Conservation (phyloP, 2,329 filamentous ascomycete species). For the Chaetothyriales sp. region DNA sequence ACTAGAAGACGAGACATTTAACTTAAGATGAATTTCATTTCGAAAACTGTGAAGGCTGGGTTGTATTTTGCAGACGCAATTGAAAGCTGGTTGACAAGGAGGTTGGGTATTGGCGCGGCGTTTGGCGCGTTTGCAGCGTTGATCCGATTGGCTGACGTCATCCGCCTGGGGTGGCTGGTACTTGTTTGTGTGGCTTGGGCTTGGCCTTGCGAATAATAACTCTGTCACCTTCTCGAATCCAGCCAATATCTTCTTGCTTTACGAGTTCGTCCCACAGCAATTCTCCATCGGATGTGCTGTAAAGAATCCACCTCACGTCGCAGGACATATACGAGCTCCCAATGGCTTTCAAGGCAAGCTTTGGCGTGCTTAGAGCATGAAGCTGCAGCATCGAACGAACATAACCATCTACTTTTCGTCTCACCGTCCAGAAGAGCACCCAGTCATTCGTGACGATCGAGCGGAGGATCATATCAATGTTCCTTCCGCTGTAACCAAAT, state of each 20-base stretch:
- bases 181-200: background rate
- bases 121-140: background rate
- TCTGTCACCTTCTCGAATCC: conserved; percentile 58
- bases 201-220: conserved; percentile 57
- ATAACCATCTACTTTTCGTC: conserved; percentile 63
- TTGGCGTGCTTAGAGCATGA: conserved; percentile 57
- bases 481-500: conserved; percentile 49
- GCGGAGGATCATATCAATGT: conserved; percentile 52
- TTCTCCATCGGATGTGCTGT: conserved; percentile 31
- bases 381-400: conserved; percentile 65
- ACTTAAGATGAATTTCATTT: background rate
- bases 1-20: background rate
- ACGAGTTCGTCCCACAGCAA: conserved; percentile 55
- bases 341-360: conserved; percentile 72
- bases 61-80: background rate
- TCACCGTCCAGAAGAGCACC: conserved; percentile 57
- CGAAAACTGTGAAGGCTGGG: background rate
- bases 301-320: conserved; percentile 55
- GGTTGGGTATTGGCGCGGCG: background rate
- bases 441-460: conserved; percentile 72
- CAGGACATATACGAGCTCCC: conserved; percentile 66
- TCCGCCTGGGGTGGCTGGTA: conserved; percentile 1
- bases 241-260: conserved; percentile 60
- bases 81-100: background rate
- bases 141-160: conserved; percentile 6